These are phyloP conservation scores for Alternaria triticimaculans DNA, from an alignment of 2,329 filamentous ascomycete genomes.

Conservation along the genomic window DNA sequence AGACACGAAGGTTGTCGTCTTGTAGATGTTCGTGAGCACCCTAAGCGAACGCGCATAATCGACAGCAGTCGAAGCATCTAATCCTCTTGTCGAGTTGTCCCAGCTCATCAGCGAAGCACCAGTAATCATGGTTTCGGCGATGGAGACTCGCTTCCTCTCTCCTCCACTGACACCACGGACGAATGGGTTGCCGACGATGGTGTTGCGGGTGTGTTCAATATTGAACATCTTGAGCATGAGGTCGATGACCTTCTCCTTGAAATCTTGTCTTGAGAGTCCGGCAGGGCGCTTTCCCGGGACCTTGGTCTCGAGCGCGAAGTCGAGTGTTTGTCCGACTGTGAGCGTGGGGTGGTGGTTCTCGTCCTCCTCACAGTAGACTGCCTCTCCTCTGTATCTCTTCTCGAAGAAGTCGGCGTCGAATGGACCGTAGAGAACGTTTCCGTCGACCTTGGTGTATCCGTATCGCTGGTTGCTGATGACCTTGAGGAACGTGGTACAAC, in stretches of 20 bases:
- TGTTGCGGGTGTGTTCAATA: slow-evolving; percentile 86
- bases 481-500: slow-evolving; percentile 63
- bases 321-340: slow-evolving; percentile 85
- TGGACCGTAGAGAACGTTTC: slow-evolving; percentile 78
- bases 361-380: slow-evolving; percentile 85
- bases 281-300: slow-evolving; percentile 79
- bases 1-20: slow-evolving; percentile 83
- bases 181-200: slow-evolving; percentile 82
- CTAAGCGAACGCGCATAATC: slow-evolving; percentile 57
- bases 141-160: slow-evolving; percentile 80
- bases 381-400: slow-evolving; percentile 77
- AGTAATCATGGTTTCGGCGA: slow-evolving; percentile 81
- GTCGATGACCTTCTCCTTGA: slow-evolving; percentile 77
- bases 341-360: slow-evolving; percentile 85
- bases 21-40: slow-evolving; percentile 80
- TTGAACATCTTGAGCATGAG: slow-evolving; percentile 90
- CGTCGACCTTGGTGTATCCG: slow-evolving; percentile 67
- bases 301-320: slow-evolving; percentile 84
- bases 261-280: slow-evolving; percentile 74
- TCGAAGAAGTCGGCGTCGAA: slow-evolving; percentile 74
- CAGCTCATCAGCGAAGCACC: slow-evolving; percentile 75
- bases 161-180: slow-evolving; percentile 79
- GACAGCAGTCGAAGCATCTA: slow-evolving; percentile 58
- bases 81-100: slow-evolving; percentile 56
- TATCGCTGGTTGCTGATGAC: slow-evolving; percentile 62